Conservation (phyloP, 2,329 filamentous ascomycete species). For the Verticillium klebahnii region DNA sequence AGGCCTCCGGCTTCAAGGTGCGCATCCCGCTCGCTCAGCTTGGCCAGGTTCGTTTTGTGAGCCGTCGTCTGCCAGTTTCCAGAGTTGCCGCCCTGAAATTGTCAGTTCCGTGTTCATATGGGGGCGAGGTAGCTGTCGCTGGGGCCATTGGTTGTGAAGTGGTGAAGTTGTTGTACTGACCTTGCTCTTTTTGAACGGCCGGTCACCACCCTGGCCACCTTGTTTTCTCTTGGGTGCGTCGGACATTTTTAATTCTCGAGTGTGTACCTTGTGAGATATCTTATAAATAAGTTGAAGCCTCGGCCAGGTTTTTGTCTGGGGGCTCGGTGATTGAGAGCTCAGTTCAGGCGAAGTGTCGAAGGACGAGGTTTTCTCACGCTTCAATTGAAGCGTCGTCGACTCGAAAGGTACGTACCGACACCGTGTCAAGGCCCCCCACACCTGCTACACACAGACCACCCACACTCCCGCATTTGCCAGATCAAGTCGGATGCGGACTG, state of each 20-base stretch:
- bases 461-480: not conserved
- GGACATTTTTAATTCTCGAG: conserved; percentile 18
- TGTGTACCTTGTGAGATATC: no score
- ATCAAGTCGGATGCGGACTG: no score
- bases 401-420: not conserved
- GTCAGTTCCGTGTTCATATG: not conserved
- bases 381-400: not conserved
- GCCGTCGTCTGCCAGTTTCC: conserved; percentile 60
- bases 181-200: conserved; percentile 35
- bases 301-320: not conserved
- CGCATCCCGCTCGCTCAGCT: conserved; percentile 35
- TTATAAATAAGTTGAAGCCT: no score
- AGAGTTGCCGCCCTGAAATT: conserved; percentile 40
- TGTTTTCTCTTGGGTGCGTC: conserved; percentile 31
- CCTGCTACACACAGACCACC: not conserved
- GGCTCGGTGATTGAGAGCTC: not conserved
- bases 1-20: conserved; percentile 62
- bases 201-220: conserved; percentile 18
- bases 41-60: conserved; percentile 45
- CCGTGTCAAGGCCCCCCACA: not conserved
- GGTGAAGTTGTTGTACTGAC: conserved; percentile 18
- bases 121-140: not conserved
- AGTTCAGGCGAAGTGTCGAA: not conserved
- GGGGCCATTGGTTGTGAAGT: not conserved
- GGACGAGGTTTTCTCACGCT: not conserved